Conservation (phyloP, 176 grass and related monocot species). For the Areca catechu region DNA sequence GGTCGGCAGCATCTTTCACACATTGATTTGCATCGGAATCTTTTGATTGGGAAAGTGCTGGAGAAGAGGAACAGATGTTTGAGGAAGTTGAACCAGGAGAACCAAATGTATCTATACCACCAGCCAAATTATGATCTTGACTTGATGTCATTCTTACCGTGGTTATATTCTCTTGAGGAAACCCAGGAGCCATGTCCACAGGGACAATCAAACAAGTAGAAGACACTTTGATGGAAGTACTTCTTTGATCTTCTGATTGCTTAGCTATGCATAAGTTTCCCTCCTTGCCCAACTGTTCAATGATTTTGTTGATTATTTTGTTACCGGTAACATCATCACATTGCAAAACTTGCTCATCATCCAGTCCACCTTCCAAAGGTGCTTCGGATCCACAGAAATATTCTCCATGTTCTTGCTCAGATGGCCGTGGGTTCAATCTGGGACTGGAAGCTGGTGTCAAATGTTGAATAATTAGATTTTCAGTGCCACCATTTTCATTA, state of each 20-base stretch:
- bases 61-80: conserved; percentile 15
- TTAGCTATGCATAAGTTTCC: neutral
- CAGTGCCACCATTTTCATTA: conserved; percentile 6
- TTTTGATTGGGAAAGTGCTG: conserved; percentile 17
- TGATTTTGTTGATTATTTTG: conserved; percentile 21
- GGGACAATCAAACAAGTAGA: conserved; percentile 32
- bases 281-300: neutral
- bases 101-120: neutral
- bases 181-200: conserved; percentile 8
- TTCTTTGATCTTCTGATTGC: conserved; percentile 16
- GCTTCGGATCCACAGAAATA: conserved; percentile 17
- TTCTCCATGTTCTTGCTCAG: neutral
- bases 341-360: conserved; percentile 24
- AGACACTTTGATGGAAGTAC: conserved; percentile 32
- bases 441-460: conserved; percentile 2
- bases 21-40: conserved; percentile 28
- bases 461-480: conserved; percentile 28
- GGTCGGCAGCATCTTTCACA: neutral
- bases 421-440: neutral
- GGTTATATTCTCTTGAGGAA: neutral
- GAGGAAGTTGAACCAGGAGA: neutral
- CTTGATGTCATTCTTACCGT: conserved; percentile 48
- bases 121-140: conserved; percentile 29
- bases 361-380: conserved; percentile 12
- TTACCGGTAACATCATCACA: conserved; percentile 17